Percentiles rank a stretch among this genome's conserved stretches.
These are phyloP conservation scores for Microsporum canis DNA, from an alignment of 2,329 filamentous ascomycete genomes.

Conservation along the genomic window DNA sequence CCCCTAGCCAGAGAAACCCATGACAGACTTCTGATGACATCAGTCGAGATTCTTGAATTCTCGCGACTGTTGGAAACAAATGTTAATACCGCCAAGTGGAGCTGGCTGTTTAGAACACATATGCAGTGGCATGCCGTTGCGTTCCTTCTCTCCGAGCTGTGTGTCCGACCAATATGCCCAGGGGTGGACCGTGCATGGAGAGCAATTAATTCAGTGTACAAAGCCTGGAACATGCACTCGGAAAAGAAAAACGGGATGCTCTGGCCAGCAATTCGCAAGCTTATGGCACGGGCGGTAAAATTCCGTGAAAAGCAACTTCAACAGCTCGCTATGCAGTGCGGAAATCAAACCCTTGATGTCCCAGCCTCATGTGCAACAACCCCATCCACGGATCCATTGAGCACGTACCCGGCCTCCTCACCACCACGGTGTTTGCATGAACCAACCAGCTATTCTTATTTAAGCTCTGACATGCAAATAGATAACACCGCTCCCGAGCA, in stretches of 20 bases:
- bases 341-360: slow-evolving; percentile 16
- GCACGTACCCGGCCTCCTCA: background rate
- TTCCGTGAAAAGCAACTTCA: slow-evolving; percentile 41
- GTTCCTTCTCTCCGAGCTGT: slow-evolving; percentile 50
- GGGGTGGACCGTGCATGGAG: slow-evolving; percentile 51
- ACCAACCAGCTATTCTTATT: background rate
- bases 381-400: background rate
- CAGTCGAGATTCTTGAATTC: slow-evolving; percentile 65
- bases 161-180: slow-evolving; percentile 40
- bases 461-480: background rate
- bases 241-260: slow-evolving; percentile 44
- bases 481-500: background rate
- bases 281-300: slow-evolving; percentile 48
- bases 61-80: slow-evolving; percentile 55
- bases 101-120: slow-evolving; percentile 54
- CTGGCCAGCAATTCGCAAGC: slow-evolving; percentile 51
- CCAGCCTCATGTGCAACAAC: background rate
- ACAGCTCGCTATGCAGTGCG: slow-evolving; percentile 12
- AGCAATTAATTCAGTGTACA: slow-evolving; percentile 41
- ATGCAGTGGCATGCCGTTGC: slow-evolving; percentile 56
- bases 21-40: slow-evolving; percentile 58
- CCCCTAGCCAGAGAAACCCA: slow-evolving; percentile 51
- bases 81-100: slow-evolving; percentile 49
- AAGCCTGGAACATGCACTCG: slow-evolving; percentile 25
- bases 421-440: background rate